Conservation (phyloP, 805 yeast species). For the Scheffersomyces ergatensis region DNA sequence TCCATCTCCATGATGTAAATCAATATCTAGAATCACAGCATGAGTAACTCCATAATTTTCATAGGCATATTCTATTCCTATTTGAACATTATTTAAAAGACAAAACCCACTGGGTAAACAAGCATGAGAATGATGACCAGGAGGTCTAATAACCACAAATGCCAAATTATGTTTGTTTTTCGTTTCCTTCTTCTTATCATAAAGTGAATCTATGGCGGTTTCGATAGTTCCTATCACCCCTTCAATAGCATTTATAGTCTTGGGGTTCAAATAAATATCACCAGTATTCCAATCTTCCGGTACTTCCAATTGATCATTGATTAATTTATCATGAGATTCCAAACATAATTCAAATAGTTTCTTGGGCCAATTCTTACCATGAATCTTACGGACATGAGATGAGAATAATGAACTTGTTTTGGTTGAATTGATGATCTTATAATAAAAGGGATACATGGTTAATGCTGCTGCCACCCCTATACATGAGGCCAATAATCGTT, state of each 20-base stretch:
- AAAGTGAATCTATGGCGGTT: constrained; percentile 56
- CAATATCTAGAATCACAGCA: constrained; percentile 79
- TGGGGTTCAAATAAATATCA: constrained; percentile 70
- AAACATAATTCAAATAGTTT: constrained; percentile 56
- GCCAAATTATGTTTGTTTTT: constrained; percentile 37
- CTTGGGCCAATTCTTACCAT: constrained; percentile 73
- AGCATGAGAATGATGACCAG: constrained; percentile 86
- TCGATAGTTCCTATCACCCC: constrained; percentile 80
- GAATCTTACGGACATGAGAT: constrained; percentile 65
- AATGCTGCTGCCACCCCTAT: constrained; percentile 76
- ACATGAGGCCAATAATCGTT: constrained; percentile 71
- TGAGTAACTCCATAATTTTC: constrained; percentile 65
- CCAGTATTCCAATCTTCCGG: constrained; percentile 83
- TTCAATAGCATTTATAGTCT: constrained; percentile 65
- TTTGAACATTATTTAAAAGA: constrained; percentile 75
- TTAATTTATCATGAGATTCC: constrained; percentile 54
- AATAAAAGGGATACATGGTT: constrained; percentile 62
- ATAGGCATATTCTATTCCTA: constrained; percentile 75
- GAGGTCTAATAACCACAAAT: constrained; percentile 73
- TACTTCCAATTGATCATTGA: constrained; percentile 60
- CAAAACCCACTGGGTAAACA: constrained; percentile 86
- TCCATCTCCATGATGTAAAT: constrained; percentile 88
- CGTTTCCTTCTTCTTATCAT: constrained; percentile 11
- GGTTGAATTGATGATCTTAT: constrained; percentile 46
- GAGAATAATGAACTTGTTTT: constrained; percentile 48